Base-by-base conservation (phyloP, 2,329 filamentous ascomycete genomes). In the Fusarium sp. region DNA sequence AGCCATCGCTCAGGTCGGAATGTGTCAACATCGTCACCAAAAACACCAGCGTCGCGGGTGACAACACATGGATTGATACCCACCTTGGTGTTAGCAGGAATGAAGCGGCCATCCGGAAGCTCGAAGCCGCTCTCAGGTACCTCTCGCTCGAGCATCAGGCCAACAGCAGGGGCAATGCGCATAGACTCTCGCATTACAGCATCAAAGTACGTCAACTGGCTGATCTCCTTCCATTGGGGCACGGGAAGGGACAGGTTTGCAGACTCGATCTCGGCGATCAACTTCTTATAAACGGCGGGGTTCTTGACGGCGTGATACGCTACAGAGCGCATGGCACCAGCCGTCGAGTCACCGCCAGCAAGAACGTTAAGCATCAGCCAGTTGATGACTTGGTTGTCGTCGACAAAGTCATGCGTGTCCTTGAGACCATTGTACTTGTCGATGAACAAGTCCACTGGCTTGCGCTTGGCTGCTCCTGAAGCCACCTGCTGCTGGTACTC, bases 361-460 rank as follows among this genome's bases (percentile, higher is more conserved):
- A 77, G 45, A 0, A 77, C 69, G 4, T 77, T 77, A 2, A 77
- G 63, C 50, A 77, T 73, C 8, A 77, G 60, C 67, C 76, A 77
- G 6, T 77, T 76, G 24, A 73, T 63, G 0, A 77, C 64, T 31
- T 76, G 75, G 0, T 69, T 54, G 1, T 77, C 75, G 20, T 76
- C 71, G 2, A 75, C 75, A 18, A 39, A 65, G 6, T 76, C 71
- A 4, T 71, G 54, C 0, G 71, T 76, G 4, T 76, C 73, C 5
- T 77, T 77, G 10, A 76, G 45, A 1, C 57, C 41, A 14, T 75
- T 74, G 9, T 74, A 74, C 13, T 62, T 74, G 48, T 74, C 71
- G 6, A 77, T 74, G 20, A 77, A 77, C 3, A 74, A 35, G 3
- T 77, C 75, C 2, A 77, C 73, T 0, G 76, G 69, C 10, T 76